Conservation (phyloP, 1,284 basidiomycete species). For the Puccinia horiana region DNA sequence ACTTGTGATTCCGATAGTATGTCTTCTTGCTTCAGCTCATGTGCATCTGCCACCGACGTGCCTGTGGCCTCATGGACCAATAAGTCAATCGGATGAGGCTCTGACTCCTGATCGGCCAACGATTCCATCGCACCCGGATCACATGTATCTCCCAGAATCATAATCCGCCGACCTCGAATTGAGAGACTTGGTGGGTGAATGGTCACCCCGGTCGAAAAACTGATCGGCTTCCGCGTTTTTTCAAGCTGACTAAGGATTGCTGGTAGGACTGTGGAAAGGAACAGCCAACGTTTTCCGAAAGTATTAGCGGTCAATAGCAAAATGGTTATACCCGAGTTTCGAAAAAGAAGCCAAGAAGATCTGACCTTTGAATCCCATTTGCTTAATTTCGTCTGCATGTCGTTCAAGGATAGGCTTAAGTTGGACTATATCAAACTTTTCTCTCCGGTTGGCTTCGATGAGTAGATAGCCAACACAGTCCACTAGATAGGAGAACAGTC, state of each 20-base stretch:
- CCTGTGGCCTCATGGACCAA: conserved; percentile 62
- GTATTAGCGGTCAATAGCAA: background rate
- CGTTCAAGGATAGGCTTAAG: conserved; percentile 60
- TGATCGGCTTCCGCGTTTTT: conserved; percentile 68
- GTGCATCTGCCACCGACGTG: conserved; percentile 59
- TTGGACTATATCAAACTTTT: conserved; percentile 58
- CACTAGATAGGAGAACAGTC: conserved; percentile 63
- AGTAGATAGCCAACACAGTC: conserved; percentile 81
- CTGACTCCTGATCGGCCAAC: conserved; percentile 56
- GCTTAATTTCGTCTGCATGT: conserved; percentile 61
- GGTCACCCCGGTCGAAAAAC: conserved; percentile 74
- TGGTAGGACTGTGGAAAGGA: conserved; percentile 58
- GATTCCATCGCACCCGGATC: conserved; percentile 67
- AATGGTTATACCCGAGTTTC: background rate
- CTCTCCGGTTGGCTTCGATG: conserved; percentile 64
- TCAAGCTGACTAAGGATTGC: conserved; percentile 68
- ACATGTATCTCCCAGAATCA: conserved; percentile 75
- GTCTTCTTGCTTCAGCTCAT: conserved; percentile 55
- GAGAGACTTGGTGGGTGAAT: conserved; percentile 69
- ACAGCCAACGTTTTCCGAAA: background rate
- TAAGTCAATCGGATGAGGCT: conserved; percentile 62
- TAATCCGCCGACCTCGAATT: conserved; percentile 71
- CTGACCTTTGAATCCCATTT: conserved; percentile 49
- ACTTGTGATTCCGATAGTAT: conserved; percentile 62
- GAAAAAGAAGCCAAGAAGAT: background rate